phyloP scores from a whole-genome alignment of 73 alveolate species.

The Tetrahymena malaccensis region DNA sequence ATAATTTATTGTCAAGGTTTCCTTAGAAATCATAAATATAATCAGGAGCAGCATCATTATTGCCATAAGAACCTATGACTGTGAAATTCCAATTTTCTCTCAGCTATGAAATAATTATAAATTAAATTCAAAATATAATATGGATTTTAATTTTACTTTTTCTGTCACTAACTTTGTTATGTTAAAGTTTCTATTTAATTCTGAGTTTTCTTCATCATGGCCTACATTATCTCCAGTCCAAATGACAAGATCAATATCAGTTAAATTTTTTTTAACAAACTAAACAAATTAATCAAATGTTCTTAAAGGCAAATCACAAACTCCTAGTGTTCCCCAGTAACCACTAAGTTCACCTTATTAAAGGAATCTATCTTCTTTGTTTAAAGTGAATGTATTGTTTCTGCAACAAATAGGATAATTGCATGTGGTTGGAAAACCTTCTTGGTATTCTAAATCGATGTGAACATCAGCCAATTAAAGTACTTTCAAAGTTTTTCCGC shows the following conservation, averaged over 20 bases:
- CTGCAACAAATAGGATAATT: background rate
- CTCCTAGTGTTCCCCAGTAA: background rate
- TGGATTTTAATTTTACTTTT: background rate
- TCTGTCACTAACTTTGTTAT: background rate
- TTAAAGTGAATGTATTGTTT: background rate
- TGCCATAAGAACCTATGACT: background rate
- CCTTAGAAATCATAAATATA: background rate
- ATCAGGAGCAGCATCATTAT: background rate
- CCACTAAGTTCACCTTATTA: background rate
- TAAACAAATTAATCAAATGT: background rate
- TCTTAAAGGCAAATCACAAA: background rate
- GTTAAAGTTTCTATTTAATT: background rate
- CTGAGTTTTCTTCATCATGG: background rate
- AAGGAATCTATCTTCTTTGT: background rate
- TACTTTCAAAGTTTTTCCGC: background rate
- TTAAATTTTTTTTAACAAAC: background rate
- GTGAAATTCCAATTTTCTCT: background rate
- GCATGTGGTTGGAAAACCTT: background rate
- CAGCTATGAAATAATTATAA: background rate
- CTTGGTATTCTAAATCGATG: background rate
- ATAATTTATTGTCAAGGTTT: background rate
- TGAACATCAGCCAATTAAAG: background rate
- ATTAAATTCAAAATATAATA: background rate
- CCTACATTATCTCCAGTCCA: background rate
- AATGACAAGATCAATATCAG: background rate